phyloP scores from a whole-genome alignment of 108 stramenopile species.

The Nitzschia sp. region DNA sequence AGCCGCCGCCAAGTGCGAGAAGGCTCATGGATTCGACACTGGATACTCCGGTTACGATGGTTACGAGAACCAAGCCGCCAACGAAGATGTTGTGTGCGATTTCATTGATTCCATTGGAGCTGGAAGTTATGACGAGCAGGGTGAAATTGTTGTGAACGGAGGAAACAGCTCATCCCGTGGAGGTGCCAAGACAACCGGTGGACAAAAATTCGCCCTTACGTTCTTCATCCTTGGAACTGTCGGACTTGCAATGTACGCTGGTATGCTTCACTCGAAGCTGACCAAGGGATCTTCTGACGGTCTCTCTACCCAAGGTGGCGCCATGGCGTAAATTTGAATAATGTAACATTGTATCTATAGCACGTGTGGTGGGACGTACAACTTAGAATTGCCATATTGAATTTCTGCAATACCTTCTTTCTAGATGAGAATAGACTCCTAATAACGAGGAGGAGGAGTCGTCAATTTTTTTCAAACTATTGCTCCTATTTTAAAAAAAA shows the following conservation, averaged over 20 bases:
- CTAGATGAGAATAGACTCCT: too few species aligned
- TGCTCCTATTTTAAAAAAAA: too few species aligned
- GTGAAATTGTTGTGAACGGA: slow-evolving; percentile 57
- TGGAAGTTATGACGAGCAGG: slow-evolving; percentile 56
- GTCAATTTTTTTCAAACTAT: too few species aligned
- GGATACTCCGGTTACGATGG: slow-evolving; percentile 40
- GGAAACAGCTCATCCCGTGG: slow-evolving; percentile 42
- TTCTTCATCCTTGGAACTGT: slow-evolving; percentile 84
- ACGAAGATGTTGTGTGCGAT: slow-evolving; percentile 78
- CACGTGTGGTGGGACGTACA: background rate
- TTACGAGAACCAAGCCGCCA: slow-evolving; percentile 68
- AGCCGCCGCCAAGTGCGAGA: slow-evolving; percentile 82
- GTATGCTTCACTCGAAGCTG: slow-evolving; percentile 83
- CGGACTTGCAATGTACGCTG: slow-evolving; percentile 82
- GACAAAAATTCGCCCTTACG: slow-evolving; percentile 85
- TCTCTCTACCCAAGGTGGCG: slow-evolving; percentile 58
- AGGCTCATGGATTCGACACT: slow-evolving; percentile 66
- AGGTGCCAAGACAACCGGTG: slow-evolving; percentile 56
- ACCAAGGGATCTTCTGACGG: slow-evolving; percentile 70
- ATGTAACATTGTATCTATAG: slow-evolving; percentile 11
- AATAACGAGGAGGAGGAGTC: too few species aligned
- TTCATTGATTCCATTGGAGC: slow-evolving; percentile 48
- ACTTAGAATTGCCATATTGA: too few species aligned
- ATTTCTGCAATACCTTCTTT: too few species aligned
- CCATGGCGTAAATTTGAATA: slow-evolving; percentile 65